Conservation (phyloP, 2,329 filamentous ascomycete genomes). For the Phoma sp. region DNA sequence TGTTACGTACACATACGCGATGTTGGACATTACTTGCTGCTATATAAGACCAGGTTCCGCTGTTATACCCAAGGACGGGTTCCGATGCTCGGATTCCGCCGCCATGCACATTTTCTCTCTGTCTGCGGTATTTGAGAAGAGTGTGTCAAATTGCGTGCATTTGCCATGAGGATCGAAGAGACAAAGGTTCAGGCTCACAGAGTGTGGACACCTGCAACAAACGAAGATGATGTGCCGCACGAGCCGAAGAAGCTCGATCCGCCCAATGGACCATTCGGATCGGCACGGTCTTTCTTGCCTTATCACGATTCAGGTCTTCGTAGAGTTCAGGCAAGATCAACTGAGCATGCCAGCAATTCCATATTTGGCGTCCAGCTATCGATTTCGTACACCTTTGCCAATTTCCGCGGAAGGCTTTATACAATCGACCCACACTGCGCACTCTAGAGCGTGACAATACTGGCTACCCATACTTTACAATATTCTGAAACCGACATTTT, state of each 20-base stretch:
- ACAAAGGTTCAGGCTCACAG: background rate
- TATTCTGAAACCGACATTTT: slow-evolving; percentile 12
- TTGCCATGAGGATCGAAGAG: background rate
- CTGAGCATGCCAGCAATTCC: background rate
- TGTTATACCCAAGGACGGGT: background rate
- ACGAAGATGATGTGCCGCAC: background rate
- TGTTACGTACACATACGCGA: slow-evolving; percentile 4
- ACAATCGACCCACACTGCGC: slow-evolving; percentile 9
- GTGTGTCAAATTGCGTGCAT: background rate
- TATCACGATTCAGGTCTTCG: slow-evolving; percentile 1
- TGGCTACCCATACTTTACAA: slow-evolving; percentile 6
- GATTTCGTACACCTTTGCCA: slow-evolving; percentile 18
- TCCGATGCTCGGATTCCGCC: background rate
- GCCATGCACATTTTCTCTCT: background rate
- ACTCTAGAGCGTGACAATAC: slow-evolving; percentile 13
- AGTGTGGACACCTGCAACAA: background rate
- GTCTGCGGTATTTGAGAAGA: background rate
- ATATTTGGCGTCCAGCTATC: slow-evolving; percentile 24
- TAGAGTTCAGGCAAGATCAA: background rate
- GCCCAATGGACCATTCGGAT: slow-evolving; percentile 1
- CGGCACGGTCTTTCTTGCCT: background rate
- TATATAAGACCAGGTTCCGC: slow-evolving; percentile 1
- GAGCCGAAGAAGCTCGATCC: background rate
- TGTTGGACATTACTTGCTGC: slow-evolving; percentile 6
- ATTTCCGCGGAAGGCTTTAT: slow-evolving; percentile 15